Conservation (phyloP, 208 protist genomes). For the Acanthamoeba triangularis region DNA sequence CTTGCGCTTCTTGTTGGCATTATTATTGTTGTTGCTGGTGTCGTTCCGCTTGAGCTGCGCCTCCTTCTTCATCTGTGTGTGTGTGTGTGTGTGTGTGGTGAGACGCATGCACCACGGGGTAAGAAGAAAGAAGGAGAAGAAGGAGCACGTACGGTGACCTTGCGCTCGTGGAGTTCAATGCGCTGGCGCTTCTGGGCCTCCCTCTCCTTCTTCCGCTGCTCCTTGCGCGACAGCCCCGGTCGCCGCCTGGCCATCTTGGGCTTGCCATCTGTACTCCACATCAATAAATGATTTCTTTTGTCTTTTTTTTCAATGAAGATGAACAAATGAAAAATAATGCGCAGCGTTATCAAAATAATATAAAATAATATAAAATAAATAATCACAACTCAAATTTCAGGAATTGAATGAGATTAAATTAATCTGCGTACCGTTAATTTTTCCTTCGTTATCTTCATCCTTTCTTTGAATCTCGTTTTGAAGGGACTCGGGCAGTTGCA, state of each 20-base stretch:
- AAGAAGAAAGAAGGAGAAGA: not conserved
- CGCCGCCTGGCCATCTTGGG: not conserved
- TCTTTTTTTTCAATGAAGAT: too few relatives aligned
- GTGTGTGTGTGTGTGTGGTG: not conserved
- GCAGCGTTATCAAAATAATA: not conserved
- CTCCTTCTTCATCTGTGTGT: not conserved
- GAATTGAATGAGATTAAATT: not conserved
- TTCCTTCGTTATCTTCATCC: not conserved
- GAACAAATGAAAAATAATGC: not conserved
- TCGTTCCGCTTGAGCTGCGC: not conserved
- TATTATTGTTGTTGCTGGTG: not conserved
- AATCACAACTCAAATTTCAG: not conserved
- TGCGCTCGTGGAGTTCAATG: not conserved
- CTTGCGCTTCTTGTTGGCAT: constrained; percentile 11
- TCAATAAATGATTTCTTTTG: too few relatives aligned
- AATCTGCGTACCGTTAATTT: not conserved
- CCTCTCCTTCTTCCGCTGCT: constrained; percentile 20
- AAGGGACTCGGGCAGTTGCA: not conserved
- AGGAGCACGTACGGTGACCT: not conserved
- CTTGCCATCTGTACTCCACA: not conserved
- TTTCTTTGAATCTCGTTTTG: not conserved
- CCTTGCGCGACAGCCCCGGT: not conserved
- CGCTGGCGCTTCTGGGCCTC: constrained; percentile 5
- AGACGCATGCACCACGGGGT: not conserved
- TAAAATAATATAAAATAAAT: not conserved